phyloP scores from a whole-genome alignment of 768 basidiomycete species.

The Hebeloma cylindrosporum region DNA sequence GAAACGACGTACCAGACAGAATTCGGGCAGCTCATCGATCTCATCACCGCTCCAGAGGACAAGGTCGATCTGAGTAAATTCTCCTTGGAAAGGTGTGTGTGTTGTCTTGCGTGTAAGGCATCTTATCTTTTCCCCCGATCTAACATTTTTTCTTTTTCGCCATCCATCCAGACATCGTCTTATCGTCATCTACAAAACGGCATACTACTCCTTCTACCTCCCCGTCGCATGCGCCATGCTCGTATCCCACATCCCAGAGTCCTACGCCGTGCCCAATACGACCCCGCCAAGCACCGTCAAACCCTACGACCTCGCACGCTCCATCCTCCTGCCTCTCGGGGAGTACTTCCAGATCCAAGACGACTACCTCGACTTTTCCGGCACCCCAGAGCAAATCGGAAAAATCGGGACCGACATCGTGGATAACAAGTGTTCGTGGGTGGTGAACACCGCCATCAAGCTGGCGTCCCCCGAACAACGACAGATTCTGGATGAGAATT shows the following conservation, averaged over 20 bases:
- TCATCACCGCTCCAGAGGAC: conserved; percentile 94
- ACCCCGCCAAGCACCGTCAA: conserved; percentile 16
- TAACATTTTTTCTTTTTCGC: neutral
- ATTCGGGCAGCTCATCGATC: conserved; percentile 93
- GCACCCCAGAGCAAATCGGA: conserved; percentile 86
- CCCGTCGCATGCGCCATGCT: conserved; percentile 94
- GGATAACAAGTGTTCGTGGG: conserved; percentile 99
- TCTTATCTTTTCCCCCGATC: neutral
- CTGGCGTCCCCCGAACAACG: conserved; percentile 57
- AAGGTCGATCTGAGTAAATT: conserved; percentile 85
- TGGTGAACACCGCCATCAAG: conserved; percentile 82
- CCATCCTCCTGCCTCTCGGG: conserved; percentile 88
- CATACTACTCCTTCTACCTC: conserved; percentile 98
- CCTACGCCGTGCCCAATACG: conserved; percentile 36
- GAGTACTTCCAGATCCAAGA: conserved; percentile 99
- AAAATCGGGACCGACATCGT: conserved; percentile 98
- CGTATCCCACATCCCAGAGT: conserved; percentile 60
- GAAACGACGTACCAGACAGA: conserved; percentile 92
- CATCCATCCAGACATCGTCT: conserved; percentile 65
- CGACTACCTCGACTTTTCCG: conserved; percentile 93
- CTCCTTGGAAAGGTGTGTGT: conserved; percentile 72
- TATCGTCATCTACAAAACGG: conserved; percentile 97
- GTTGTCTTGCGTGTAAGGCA: too few relatives aligned
- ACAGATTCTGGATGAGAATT: conserved; percentile 53
- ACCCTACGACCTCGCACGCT: conserved; percentile 56